Conservation (phyloP, 148 eudicot genomes). For the Nepenthes mirabilis region DNA sequence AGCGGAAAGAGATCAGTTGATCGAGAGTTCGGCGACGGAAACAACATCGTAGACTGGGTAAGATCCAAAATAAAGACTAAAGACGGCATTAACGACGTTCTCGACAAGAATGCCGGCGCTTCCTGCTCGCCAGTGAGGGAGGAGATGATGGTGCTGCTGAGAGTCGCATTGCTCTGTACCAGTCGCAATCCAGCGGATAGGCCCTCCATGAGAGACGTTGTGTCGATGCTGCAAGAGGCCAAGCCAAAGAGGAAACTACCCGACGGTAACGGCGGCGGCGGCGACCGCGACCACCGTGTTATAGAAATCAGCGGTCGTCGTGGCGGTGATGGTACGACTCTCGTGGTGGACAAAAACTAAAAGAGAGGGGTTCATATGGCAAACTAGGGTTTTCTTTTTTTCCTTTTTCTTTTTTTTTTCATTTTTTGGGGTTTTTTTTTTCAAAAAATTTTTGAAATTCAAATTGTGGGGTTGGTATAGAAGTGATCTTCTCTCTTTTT, state of each 20-base stretch:
- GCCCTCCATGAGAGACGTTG: constrained; percentile 94
- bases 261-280: constrained; percentile 22
- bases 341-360: constrained; percentile 18
- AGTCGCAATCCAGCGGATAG: constrained; percentile 73
- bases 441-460: constrained; percentile 18
- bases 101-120: constrained; percentile 78
- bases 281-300: constrained; percentile 17
- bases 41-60: constrained; percentile 88
- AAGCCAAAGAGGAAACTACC: constrained; percentile 70
- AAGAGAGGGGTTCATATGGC: constrained; percentile 14
- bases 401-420: constrained; percentile 7
- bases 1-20: constrained; percentile 71
- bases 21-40: constrained; percentile 76
- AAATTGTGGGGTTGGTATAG: constrained; percentile 51
- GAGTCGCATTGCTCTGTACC: constrained; percentile 82
- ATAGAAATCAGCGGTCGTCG: constrained; percentile 17
- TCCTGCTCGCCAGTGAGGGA: constrained; percentile 61
- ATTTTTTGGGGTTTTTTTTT: constrained; percentile 1
- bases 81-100: constrained; percentile 35
- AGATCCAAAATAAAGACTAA: constrained; percentile 49
- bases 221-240: constrained; percentile 88
- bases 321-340: constrained; percentile 9
- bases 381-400: constrained; percentile 1
- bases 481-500: constrained; percentile 9
- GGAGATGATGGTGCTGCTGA: constrained; percentile 66